Conservation (phyloP, 1,284 basidiomycete genomes). For the Ustilago cynodontis region DNA sequence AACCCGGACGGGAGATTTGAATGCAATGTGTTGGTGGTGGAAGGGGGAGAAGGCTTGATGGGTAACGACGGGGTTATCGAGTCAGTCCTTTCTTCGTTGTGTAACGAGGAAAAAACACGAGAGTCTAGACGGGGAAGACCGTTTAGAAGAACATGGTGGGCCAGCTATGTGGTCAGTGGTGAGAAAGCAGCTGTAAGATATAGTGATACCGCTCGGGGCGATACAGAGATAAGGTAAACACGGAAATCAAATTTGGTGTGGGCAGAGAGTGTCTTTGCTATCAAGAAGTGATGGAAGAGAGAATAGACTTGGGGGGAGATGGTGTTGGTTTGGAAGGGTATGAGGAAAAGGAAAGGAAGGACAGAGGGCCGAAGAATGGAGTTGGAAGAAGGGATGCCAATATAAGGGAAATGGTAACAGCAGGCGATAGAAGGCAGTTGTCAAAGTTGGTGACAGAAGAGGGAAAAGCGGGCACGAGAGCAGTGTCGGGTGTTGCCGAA, state of each 20-base stretch:
- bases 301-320: background rate
- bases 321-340: conserved; percentile 19
- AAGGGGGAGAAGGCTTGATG: conserved; percentile 37
- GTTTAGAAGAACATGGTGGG: conserved; percentile 60
- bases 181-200: conserved; percentile 51
- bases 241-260: conserved; percentile 20
- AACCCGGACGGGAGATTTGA: conserved; percentile 51
- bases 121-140: conserved; percentile 47
- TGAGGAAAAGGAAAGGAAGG: conserved; percentile 13
- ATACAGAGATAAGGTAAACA: conserved; percentile 17
- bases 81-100: conserved; percentile 53
- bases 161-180: conserved; percentile 54
- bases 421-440: conserved; percentile 10
- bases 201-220: conserved; percentile 36
- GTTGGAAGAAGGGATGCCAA: background rate
- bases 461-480: background rate
- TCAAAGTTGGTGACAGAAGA: background rate
- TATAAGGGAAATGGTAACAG: conserved; percentile 29
- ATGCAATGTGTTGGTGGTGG: conserved; percentile 30
- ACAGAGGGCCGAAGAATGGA: conserved; percentile 2
- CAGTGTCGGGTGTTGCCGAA: conserved; percentile 1
- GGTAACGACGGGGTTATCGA: conserved; percentile 43
- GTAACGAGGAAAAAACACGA: conserved; percentile 41
- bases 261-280: conserved; percentile 13
- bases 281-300: conserved; percentile 15